These are phyloP conservation scores for Solanum appendiculatum DNA, from an alignment of 257 asterid genomes.

Conservation along the genomic window DNA sequence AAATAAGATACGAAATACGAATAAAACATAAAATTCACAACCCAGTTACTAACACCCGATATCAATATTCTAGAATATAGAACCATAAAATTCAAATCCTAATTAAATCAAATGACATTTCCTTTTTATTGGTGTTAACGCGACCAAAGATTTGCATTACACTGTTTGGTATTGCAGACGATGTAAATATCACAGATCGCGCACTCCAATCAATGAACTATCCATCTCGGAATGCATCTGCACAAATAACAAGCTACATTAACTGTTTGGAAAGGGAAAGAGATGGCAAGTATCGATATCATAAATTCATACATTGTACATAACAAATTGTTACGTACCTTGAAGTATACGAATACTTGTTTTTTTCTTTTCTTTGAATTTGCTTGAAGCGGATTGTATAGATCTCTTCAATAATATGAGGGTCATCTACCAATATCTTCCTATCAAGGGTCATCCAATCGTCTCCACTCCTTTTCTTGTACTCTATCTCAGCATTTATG, in stretches of 20 bases:
- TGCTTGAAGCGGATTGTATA: neutral
- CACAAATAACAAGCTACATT: neutral
- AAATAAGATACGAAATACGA: too few species aligned
- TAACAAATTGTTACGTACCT: neutral
- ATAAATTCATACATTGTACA: neutral
- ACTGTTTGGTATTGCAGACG: too few species aligned
- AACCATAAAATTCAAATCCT: neutral
- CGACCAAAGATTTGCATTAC: neutral
- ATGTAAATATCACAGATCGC: neutral
- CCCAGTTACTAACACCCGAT: neutral
- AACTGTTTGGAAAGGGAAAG: neutral
- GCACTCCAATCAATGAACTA: neutral
- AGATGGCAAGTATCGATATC: neutral
- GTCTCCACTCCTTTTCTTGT: neutral
- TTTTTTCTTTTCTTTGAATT: neutral
- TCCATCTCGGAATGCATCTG: neutral
- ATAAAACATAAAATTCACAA: neutral
- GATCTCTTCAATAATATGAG: neutral
- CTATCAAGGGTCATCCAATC: neutral
- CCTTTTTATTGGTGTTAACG: neutral
- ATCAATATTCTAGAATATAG: neutral
- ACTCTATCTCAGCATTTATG: neutral
- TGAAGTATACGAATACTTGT: neutral
- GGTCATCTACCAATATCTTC: neutral
- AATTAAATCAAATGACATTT: neutral